phyloP scores from a whole-genome alignment of 208 protist species.

The Trypanosoma melophagium region DNA sequence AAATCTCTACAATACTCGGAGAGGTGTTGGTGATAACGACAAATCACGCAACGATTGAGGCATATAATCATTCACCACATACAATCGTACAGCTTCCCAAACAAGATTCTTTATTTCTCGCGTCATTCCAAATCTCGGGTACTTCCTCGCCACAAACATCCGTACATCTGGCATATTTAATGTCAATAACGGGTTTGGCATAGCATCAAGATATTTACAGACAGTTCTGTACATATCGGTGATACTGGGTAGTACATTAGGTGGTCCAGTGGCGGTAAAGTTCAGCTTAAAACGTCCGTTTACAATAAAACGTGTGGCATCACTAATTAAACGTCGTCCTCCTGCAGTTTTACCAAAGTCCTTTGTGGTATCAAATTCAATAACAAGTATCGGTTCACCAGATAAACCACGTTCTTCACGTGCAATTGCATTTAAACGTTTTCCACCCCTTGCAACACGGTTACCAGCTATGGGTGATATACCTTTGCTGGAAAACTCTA shows the following conservation, averaged over 20 bases:
- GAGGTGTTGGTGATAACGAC: background rate
- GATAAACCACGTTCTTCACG: background rate
- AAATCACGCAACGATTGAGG: background rate
- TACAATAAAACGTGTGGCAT: slow-evolving; percentile 11
- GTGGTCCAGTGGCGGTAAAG: slow-evolving; percentile 28
- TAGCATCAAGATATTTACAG: slow-evolving; percentile 21
- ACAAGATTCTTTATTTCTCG: slow-evolving; percentile 32
- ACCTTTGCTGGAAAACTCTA: background rate
- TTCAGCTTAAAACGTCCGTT: slow-evolving; percentile 21
- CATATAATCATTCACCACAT: slow-evolving; percentile 27
- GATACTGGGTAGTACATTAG: slow-evolving; percentile 24
- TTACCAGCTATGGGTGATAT: background rate
- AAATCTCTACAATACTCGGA: background rate
- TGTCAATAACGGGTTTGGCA: slow-evolving; percentile 17
- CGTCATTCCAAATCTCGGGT: slow-evolving; percentile 3
- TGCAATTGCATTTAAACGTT: slow-evolving; percentile 11
- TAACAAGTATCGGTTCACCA: slow-evolving; percentile 19
- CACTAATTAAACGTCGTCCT: slow-evolving; percentile 13
- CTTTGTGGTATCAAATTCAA: slow-evolving; percentile 29
- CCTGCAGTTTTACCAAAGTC: background rate
- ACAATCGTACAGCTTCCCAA: slow-evolving; percentile 35
- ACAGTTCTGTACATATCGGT: slow-evolving; percentile 34
- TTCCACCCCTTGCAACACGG: background rate
- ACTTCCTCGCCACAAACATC: slow-evolving; percentile 21
- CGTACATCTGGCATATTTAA: slow-evolving; percentile 36